phyloP scores from a whole-genome alignment of 306 rosid genomes.

The Amphicarpaea edgeworthii region DNA sequence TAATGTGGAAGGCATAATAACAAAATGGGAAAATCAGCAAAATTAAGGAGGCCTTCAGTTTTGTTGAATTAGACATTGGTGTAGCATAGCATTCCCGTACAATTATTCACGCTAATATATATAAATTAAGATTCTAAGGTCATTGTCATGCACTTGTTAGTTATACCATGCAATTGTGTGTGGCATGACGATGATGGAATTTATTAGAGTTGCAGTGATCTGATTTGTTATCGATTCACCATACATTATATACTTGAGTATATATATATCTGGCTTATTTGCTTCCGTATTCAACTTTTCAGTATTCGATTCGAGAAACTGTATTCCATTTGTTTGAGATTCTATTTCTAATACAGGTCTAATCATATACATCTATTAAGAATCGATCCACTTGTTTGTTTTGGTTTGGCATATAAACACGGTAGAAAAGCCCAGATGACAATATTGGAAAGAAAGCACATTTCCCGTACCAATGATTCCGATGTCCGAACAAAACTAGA shows the following conservation, averaged over 20 bases:
- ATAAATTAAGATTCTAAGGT: neutral
- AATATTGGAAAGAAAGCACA: neutral
- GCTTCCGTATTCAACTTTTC: neutral
- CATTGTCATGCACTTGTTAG: neutral
- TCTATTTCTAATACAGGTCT: neutral
- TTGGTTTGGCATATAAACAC: neutral
- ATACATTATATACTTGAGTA: neutral
- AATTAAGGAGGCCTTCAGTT: neutral
- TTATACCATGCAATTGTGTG: neutral
- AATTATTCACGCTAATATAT: neutral
- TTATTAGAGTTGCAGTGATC: neutral
- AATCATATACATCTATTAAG: neutral
- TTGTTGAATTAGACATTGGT: neutral
- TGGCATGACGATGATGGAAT: neutral
- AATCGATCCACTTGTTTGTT: neutral
- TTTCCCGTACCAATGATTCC: neutral
- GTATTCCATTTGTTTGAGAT: neutral
- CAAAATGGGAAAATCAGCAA: neutral
- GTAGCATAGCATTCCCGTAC: neutral
- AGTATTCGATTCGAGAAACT: neutral
- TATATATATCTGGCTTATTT: neutral
- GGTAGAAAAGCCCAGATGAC: neutral
- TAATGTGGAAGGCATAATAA: neutral
- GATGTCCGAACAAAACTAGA: neutral
- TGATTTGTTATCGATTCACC: conserved; percentile 4